Evolutionary conservation across 75 land plant genomes (phyloP).

Genomic region (Sequoia sempervirens): DNA sequence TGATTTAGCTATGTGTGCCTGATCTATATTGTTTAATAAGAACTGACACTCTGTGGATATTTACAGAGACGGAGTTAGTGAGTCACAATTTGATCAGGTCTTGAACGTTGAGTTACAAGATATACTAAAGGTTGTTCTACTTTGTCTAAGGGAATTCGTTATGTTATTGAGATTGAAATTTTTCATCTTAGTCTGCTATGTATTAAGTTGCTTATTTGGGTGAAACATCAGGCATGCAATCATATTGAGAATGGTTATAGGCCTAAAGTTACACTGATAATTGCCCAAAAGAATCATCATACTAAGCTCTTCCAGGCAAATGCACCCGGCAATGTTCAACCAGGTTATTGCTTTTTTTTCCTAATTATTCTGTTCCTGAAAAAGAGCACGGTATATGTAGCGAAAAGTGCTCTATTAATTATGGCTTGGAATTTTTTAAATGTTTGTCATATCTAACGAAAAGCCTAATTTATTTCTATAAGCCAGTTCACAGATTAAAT

Average conservation of each 20-base stretch:
- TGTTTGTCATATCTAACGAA: background rate
- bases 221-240: constrained; percentile 37
- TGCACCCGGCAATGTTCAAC: constrained; percentile 57
- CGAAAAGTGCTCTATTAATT: background rate
- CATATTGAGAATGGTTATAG: constrained; percentile 34
- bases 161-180: background rate
- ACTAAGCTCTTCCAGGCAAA: constrained; percentile 69
- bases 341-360: constrained; percentile 40
- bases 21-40: background rate
- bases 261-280: constrained; percentile 80
- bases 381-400: background rate
- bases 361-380: background rate
- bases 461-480: background rate
- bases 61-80: constrained; percentile 89
- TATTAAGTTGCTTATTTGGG: background rate
- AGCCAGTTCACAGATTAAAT: too few species aligned
- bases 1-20: background rate
- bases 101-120: constrained; percentile 68
- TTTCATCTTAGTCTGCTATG: background rate
- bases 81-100: constrained; percentile 86
- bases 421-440: background rate
- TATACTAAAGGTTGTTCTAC: constrained; percentile 52
- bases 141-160: background rate
- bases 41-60: background rate
- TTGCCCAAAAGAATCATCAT: constrained; percentile 87